Evolutionary conservation across 495 filamentous ascomycete genomes (phyloP), one percentile per base, ranked within the genome.

Genomic region (Wilcoxina mikolae): DNA sequence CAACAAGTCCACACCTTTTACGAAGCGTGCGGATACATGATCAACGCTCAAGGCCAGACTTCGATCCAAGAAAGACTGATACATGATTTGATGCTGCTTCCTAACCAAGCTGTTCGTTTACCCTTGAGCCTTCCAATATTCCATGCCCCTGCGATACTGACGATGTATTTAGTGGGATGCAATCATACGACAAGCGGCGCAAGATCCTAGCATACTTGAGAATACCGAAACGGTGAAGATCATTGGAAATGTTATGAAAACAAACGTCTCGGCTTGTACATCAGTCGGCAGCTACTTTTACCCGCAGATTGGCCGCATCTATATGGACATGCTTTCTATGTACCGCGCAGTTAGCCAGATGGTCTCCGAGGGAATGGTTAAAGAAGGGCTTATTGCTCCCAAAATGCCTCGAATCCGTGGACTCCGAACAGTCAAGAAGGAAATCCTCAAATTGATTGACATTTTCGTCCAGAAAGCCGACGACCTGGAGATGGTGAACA

Each of bases 221-320:
- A 85, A 95, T 66, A 75, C 77, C 24, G 87, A 99, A 50, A 93
- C 87, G 0, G 95, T 99, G 69, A 96, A 95, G 71, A 79, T 99
- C 56, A 84, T 99, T 54, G 91, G 91, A 51, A 99, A 99, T 67
- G 94, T 99, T 61, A 99, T 96, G 91, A 99, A 99, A 75, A 99
- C 91, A 3, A 99, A 99, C 61, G 91, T 99, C 3, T 86, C 91
- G 0, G 91, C 91, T 12, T 96, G 91, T 66, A 86, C 84, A 24
- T 96, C 93, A 0, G 89, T 96, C 49, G 91, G 91, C 24, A 81
- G 82, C 51, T 96, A 95, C 72, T 99, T 99, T 71, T 95, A 91
- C 65, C 90, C 91, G n/a, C 91, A 99, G 67, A 94, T 99, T 64
- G 93, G 89, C 44, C 81, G 89, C 24, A 94, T 99, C 58, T 99